Conservation (phyloP, 1,284 basidiomycete species). For the Thelephora terrestris region DNA sequence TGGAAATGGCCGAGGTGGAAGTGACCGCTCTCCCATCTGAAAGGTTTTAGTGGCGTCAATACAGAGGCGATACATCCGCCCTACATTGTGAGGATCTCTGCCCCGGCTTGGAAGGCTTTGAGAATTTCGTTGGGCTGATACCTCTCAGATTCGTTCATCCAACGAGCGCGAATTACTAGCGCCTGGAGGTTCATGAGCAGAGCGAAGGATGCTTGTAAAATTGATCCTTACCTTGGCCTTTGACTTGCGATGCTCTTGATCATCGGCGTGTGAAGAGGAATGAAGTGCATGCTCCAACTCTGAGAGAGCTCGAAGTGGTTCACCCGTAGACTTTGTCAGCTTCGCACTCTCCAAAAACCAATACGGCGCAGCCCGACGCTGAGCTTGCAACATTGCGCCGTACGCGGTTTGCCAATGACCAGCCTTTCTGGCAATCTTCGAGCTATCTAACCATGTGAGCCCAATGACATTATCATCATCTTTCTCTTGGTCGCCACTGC, state of each 20-base stretch:
- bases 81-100: constrained; percentile 47
- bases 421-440: constrained; percentile 92
- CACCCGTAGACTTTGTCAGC: constrained; percentile 72
- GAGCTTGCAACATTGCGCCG: constrained; percentile 88
- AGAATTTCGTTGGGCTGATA: constrained; percentile 64
- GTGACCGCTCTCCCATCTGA: constrained; percentile 77
- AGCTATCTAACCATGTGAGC: constrained; percentile 83
- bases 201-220: neutral
- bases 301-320: constrained; percentile 80
- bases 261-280: constrained; percentile 13
- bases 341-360: constrained; percentile 92
- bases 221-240: constrained; percentile 57
- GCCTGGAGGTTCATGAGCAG: constrained; percentile 40
- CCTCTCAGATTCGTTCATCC: constrained; percentile 88
- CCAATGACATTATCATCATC: constrained; percentile 56
- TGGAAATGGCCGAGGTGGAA: constrained; percentile 86
- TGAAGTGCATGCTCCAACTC: constrained; percentile 67
- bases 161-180: constrained; percentile 79
- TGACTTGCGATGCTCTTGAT: constrained; percentile 27
- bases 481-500: constrained; percentile 7
- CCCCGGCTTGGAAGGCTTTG: constrained; percentile 47
- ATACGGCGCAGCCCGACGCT: constrained; percentile 65
- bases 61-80: constrained; percentile 13
- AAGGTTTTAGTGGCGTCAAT: constrained; percentile 9
- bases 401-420: constrained; percentile 97